A percentile compares a stretch with the other conserved stretches of the same genome.
These are phyloP conservation scores for Carpinus fangiana DNA, from an alignment of 306 rosid genomes.

Conservation along the genomic window DNA sequence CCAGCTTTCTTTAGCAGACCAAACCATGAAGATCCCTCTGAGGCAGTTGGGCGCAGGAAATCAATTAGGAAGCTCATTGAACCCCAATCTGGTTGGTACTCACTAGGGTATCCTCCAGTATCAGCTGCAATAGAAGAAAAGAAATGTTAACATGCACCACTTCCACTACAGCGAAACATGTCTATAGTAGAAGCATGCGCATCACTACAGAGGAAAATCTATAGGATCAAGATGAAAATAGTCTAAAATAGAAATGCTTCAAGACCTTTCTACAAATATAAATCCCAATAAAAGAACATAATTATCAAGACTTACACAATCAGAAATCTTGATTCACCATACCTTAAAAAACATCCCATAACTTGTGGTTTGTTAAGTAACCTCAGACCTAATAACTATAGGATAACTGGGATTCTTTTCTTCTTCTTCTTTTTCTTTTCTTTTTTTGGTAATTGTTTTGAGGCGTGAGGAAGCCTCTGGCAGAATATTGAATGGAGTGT, in stretches of 20 bases:
- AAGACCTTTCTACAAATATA: conserved; percentile 5
- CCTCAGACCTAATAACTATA: conserved; percentile 4
- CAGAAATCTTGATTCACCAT: conserved; percentile 11
- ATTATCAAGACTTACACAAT: conserved; percentile 13
- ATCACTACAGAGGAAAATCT: conserved; percentile 6
- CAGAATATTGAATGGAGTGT: not conserved
- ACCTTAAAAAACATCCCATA: conserved; percentile 3
- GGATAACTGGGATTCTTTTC: not conserved
- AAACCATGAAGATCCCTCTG: conserved; percentile 81
- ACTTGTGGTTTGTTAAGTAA: conserved; percentile 18
- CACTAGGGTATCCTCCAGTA: conserved; percentile 50
- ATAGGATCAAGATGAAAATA: conserved; percentile 18
- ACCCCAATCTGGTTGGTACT: conserved; percentile 78
- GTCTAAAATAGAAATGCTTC: conserved; percentile 1
- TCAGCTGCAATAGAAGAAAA: conserved; percentile 53
- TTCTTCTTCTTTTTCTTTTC: not conserved
- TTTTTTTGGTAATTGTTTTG: not conserved
- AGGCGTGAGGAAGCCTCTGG: not conserved
- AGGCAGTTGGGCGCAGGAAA: conserved; percentile 68
- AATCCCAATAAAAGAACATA: conserved; percentile 11
- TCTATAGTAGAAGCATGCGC: not conserved
- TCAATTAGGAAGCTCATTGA: conserved; percentile 74
- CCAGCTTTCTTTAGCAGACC: conserved; percentile 79
- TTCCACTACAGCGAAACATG: conserved; percentile 24
- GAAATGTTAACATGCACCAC: conserved; percentile 32